phyloP scores from a whole-genome alignment of 2,329 filamentous ascomycete species.

The Phyllosticta paracitricarpa region DNA sequence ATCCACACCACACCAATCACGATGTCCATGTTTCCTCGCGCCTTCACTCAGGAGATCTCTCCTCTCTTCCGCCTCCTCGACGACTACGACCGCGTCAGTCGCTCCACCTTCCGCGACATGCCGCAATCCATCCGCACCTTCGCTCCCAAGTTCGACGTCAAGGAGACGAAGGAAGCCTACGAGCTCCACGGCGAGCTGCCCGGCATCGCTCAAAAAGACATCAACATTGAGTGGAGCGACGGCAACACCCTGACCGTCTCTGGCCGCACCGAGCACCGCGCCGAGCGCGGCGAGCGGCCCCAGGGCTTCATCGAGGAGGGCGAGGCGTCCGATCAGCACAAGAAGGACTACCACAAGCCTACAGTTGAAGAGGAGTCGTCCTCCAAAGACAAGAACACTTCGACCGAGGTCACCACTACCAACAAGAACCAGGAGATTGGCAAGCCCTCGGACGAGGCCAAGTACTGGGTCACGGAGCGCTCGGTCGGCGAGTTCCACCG shows the following conservation, averaged over 20 bases:
- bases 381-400: slow-evolving; percentile 2
- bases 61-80: slow-evolving; percentile 39
- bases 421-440: slow-evolving; percentile 28
- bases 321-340: slow-evolving; percentile 13
- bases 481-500: slow-evolving; percentile 50
- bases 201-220: slow-evolving; percentile 62
- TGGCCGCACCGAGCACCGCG: slow-evolving; percentile 57
- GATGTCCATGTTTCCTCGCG: slow-evolving; percentile 34
- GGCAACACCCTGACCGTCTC: slow-evolving; percentile 61
- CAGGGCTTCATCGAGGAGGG: slow-evolving; percentile 37
- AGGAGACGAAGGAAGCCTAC: slow-evolving; percentile 57
- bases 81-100: slow-evolving; percentile 32
- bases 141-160: slow-evolving; percentile 69
- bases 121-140: slow-evolving; percentile 43
- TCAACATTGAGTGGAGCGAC: slow-evolving; percentile 72
- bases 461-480: slow-evolving; percentile 61
- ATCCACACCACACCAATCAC: slow-evolving; percentile 18
- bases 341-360: slow-evolving; percentile 36
- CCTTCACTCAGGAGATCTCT: slow-evolving; percentile 29
- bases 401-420: slow-evolving; percentile 21
- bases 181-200: slow-evolving; percentile 75
- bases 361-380: slow-evolving; percentile 56
- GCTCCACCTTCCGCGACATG: slow-evolving; percentile 20
- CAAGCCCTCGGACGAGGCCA: slow-evolving; percentile 34
- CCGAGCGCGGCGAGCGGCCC: slow-evolving; percentile 46